Conservation (phyloP, 164 flowering plant species). For the Tetrastigma voinierianum region DNA sequence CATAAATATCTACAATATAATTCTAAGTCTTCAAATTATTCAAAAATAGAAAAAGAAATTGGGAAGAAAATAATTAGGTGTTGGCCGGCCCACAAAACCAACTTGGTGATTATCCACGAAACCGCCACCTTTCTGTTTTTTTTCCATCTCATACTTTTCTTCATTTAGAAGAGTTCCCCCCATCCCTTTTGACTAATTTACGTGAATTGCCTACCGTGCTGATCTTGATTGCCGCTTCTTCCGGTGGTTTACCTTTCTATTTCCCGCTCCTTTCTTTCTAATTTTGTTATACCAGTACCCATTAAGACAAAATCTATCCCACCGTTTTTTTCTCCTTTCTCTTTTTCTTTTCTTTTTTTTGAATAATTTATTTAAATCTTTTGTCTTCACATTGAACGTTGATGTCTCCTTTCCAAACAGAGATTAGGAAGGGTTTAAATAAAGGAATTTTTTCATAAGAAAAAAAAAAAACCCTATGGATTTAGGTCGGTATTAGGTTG, state of each 20-base stretch:
- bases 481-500: too few relatives aligned
- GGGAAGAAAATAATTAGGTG: background rate
- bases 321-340: background rate
- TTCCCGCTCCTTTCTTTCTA: constrained; percentile 12
- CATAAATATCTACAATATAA: too few relatives aligned
- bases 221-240: constrained; percentile 25
- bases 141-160: constrained; percentile 8
- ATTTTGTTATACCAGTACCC: background rate
- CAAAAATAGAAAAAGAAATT: background rate
- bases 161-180: constrained; percentile 13
- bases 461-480: too few relatives aligned
- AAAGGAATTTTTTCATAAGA: too few relatives aligned
- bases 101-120: constrained; percentile 19
- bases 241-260: constrained; percentile 3
- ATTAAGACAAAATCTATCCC: background rate
- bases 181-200: constrained; percentile 26
- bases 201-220: constrained; percentile 12
- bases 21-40: background rate
- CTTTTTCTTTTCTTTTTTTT: background rate
- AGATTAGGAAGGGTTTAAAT: too few relatives aligned
- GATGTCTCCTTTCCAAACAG: too few relatives aligned
- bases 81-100: constrained; percentile 10
- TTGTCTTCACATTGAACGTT: too few relatives aligned
- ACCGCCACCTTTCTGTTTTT: constrained; percentile 12
- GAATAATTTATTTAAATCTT: background rate